A percentile compares a stretch with the other conserved stretches of the same genome.
These are phyloP conservation scores for Fusarium hostae DNA, from an alignment of 2,329 filamentous ascomycete species.

Conservation along the genomic window DNA sequence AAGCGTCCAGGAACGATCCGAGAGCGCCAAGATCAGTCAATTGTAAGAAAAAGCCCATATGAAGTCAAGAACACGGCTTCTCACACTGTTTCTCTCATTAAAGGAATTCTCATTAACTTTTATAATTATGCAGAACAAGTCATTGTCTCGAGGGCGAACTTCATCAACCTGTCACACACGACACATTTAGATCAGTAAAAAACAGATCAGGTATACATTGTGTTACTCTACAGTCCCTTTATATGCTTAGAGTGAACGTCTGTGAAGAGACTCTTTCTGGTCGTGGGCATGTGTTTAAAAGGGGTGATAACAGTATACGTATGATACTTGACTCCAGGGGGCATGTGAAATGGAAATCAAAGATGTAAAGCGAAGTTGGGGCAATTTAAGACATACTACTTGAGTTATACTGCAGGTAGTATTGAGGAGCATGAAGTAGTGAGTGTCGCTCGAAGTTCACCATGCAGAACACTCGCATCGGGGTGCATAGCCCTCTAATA, in stretches of 20 bases:
- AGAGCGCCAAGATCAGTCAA: too few species aligned
- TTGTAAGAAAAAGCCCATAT: accelerated
- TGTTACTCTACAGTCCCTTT: too few species aligned
- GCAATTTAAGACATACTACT: too few species aligned
- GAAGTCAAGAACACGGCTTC: too few species aligned
- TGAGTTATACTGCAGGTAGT: background rate
- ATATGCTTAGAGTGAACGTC: too few species aligned
- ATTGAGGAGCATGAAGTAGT: background rate
- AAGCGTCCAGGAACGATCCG: background rate
- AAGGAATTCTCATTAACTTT: background rate
- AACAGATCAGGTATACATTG: too few species aligned
- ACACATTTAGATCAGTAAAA: too few species aligned
- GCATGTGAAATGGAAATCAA: background rate
- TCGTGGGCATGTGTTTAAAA: background rate
- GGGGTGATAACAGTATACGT: background rate
- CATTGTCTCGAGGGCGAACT: background rate
- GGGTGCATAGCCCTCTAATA: background rate
- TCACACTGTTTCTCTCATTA: background rate
- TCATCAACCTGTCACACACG: too few species aligned
- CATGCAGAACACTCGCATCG: background rate
- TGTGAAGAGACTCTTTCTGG: background rate
- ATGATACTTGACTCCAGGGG: too few species aligned
- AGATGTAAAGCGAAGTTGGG: too few species aligned
- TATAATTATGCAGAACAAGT: background rate
- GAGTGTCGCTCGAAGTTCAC: background rate